phyloP scores from a whole-genome alignment of 2,329 filamentous ascomycete genomes.

The Xylariaceae sp. region DNA sequence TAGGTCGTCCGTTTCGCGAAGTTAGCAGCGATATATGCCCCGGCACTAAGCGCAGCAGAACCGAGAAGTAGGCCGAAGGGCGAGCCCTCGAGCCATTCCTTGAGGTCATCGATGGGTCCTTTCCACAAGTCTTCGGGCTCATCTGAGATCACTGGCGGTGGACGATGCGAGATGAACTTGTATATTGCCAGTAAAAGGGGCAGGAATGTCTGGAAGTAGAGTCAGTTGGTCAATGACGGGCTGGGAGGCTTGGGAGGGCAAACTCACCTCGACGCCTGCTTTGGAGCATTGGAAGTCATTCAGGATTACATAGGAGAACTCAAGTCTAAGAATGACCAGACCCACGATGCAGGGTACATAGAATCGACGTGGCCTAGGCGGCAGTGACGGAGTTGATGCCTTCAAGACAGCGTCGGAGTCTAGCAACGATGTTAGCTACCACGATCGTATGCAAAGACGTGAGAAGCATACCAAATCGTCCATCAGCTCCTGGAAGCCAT shows the following conservation, averaged over 20 bases:
- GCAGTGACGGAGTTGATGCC: conserved; percentile 35
- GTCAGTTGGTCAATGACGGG: not conserved
- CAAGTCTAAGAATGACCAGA: conserved; percentile 43
- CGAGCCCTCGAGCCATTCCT: conserved; percentile 43
- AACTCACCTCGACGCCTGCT: conserved; percentile 44
- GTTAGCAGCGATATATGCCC: conserved; percentile 38
- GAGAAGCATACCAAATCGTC: conserved; percentile 38
- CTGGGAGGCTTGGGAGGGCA: no score
- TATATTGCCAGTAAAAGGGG: conserved; percentile 42
- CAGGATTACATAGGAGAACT: conserved; percentile 43
- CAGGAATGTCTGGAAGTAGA: conserved; percentile 40
- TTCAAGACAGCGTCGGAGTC: conserved; percentile 33
- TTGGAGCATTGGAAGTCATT: conserved; percentile 46
- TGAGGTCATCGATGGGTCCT: conserved; percentile 43
- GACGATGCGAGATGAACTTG: conserved; percentile 39
- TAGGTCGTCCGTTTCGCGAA: conserved; percentile 44
- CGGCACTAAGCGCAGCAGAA: conserved; percentile 38
- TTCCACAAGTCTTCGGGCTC: conserved; percentile 44
- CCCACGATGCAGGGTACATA: conserved; percentile 41
- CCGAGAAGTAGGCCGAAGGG: conserved; percentile 35
- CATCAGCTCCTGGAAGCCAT: conserved; percentile 44
- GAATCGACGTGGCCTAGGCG: conserved; percentile 43
- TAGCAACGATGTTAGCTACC: conserved; percentile 11
- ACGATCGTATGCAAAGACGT: not conserved
- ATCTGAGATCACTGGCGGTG: conserved; percentile 35